Evolutionary conservation across 805 yeast species (phyloP), one percentile per base, ranked within the genome.

Genomic region (Cephaloascus albidus): DNA sequence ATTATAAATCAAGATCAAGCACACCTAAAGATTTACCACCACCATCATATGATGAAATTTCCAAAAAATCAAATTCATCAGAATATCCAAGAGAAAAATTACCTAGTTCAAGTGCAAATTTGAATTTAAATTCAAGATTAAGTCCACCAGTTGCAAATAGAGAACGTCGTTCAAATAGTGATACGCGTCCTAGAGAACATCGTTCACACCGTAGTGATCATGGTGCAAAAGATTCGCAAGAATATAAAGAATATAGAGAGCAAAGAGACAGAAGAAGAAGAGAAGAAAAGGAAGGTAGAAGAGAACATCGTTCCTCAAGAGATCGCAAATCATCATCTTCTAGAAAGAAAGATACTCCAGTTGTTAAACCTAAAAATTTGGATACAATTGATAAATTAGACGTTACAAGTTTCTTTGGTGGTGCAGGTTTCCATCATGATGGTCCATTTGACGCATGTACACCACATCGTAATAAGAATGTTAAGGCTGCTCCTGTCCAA

Each of bases 361-460:
- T 63, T 53, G 64, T 64, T 52, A 68, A 76, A 48, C 73, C 88
- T 12, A 78, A 80, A 50, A 85, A 88, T 49, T 80, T 89, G 40
- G 98, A 90, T 54, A 86, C 94, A 3, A 93, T 93, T 50, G 98
- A 93, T 64, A 85, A 85, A 60, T 70, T 93, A 52, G 98, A 93
- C 59, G 98, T 90, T 36, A 89, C 97, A 10, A 97, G 96, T 1
- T 72, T 89, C 45, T 89, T 85, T 56, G 97, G 96, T 19, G 81
- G 85, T 37, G 86, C 87, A 15, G 86, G 94, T 2, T 93, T 93
- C 72, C 98, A 93, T 60, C 97, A 93, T 60, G 98, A 93, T 63
- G 98, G 98, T 10, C 98, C 98, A 14, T 93, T 93, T 57, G 98
- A 93, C 58, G 98, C 98, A 1, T 90, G 97, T 60, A 85, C 94